Evolutionary conservation across 345 rosid genomes (phyloP), one percentile per base, ranked within the genome.

Genomic region (Geranium rotundifolium): DNA sequence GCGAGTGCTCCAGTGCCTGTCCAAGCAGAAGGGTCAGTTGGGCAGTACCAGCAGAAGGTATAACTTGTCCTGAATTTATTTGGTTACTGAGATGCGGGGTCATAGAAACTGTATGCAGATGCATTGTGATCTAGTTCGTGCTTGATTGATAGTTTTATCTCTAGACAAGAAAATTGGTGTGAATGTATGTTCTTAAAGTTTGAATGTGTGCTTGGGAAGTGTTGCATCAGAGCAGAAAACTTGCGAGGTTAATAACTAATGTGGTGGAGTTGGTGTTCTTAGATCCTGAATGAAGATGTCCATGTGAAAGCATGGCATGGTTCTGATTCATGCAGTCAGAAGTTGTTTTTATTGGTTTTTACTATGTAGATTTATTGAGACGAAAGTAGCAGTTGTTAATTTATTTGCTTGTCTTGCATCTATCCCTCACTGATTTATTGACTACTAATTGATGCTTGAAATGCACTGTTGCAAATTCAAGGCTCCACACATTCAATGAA

Each of bases 31-130:
- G 72, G 66, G 34, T 58, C 82, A 8, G 29, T 37, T 7, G 78
- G 57, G n/a, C 79, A 79, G 41, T 65, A 68, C 63, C 81, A 76
- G 76, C 77, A 80, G 75, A 68, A 76, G 85, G 90, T 85, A 77
- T 46, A 52, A 49, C 63, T 19, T 30, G 57, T 57, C 27, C 17
- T n/a, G 46, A 52, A 31, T 34, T 39, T 20, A 30, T 39, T 9
- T 6, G 17, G 18, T 30, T 17, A 13, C 63, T 52, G n/a, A n/a
- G n/a, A n/a, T n/a, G n/a, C n/a, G 37, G 37, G 3, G 37, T 7
- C 37, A 31, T 31, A 31, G 3, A 31, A 31, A 31, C 37, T 31
- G 37, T 31, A 7, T 31, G 7, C 3, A 31, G 37, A 31, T 2
- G 37, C 37, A 31, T 7, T 31, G 37, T 31, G 37, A 2, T 31